A percentile compares a stretch with the other conserved stretches of the same genome.
Conservation (phyloP, 805 yeast species). For the Nakazawaea populi region DNA sequence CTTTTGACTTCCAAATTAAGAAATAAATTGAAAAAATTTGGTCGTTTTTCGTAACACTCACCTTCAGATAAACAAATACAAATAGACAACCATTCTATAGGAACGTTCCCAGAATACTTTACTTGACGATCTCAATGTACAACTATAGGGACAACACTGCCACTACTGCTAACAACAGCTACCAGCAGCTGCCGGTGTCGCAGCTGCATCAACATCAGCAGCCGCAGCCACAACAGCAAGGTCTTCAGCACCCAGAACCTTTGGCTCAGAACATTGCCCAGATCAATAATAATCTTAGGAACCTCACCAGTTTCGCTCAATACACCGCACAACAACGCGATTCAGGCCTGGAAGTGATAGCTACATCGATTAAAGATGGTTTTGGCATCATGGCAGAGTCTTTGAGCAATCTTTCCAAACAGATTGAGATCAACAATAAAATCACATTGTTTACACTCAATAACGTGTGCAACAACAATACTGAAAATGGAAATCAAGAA, state of each 20-base stretch:
- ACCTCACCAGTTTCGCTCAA: conserved; percentile 5
- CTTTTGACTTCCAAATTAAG: too few relatives aligned
- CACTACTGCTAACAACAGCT: background rate
- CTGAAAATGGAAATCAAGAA: background rate
- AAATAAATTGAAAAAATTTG: too few relatives aligned
- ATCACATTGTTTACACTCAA: conserved; percentile 6
- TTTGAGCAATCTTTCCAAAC: background rate
- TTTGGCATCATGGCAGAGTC: conserved; percentile 4
- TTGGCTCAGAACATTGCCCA: conserved; percentile 1
- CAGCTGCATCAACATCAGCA: background rate
- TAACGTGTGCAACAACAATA: background rate
- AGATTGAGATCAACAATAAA: conserved; percentile 9
- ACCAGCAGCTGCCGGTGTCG: background rate
- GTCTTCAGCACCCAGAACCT: background rate
- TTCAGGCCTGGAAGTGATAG: background rate
- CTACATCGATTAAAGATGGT: conserved; percentile 5
- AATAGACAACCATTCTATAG: background rate
- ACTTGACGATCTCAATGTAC: background rate
- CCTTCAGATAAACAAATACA: too few relatives aligned
- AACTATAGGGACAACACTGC: background rate
- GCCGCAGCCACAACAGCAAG: background rate
- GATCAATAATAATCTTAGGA: conserved; percentile 6
- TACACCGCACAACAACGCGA: conserved; percentile 1
- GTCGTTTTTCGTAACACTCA: too few relatives aligned
- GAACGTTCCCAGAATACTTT: background rate